These are phyloP conservation scores for Fusarium duplospermum DNA, from an alignment of 2,329 filamentous ascomycete genomes.

Conservation along the genomic window DNA sequence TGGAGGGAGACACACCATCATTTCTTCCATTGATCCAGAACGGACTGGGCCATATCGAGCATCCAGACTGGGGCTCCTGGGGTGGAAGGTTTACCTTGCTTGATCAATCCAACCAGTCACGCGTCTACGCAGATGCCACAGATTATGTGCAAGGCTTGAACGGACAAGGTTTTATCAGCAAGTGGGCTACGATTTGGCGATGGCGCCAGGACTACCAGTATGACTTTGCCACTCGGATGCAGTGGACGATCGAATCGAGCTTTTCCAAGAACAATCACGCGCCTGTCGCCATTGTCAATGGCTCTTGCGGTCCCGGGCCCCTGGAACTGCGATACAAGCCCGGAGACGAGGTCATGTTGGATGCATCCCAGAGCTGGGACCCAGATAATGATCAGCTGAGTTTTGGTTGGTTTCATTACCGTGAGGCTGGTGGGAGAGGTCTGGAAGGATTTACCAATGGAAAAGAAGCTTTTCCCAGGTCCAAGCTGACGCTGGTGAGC, in stretches of 20 bases:
- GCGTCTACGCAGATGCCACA: conserved; percentile 38
- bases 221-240: conserved; percentile 56
- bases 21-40: conserved; percentile 54
- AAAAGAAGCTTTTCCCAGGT: neutral
- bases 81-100: conserved; percentile 56
- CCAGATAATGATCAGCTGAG: neutral
- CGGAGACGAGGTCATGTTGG: neutral
- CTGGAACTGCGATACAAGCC: neutral
- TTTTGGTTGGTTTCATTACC: neutral
- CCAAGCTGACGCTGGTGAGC: neutral
- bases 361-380: conserved; percentile 1
- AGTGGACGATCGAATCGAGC: conserved; percentile 46
- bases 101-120: conserved; percentile 38
- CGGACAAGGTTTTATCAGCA: neutral
- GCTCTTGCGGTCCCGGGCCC: neutral
- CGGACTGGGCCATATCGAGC: conserved; percentile 54
- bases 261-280: neutral
- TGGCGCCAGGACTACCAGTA: conserved; percentile 54
- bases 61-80: conserved; percentile 60
- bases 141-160: conserved; percentile 35
- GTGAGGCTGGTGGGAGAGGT: neutral
- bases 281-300: neutral
- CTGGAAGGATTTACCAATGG: neutral
- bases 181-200: conserved; percentile 53
- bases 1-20: conserved; percentile 62